These are phyloP conservation scores for Ganoderma lucidum DNA, from an alignment of 1,284 basidiomycete genomes.

Conservation along the genomic window DNA sequence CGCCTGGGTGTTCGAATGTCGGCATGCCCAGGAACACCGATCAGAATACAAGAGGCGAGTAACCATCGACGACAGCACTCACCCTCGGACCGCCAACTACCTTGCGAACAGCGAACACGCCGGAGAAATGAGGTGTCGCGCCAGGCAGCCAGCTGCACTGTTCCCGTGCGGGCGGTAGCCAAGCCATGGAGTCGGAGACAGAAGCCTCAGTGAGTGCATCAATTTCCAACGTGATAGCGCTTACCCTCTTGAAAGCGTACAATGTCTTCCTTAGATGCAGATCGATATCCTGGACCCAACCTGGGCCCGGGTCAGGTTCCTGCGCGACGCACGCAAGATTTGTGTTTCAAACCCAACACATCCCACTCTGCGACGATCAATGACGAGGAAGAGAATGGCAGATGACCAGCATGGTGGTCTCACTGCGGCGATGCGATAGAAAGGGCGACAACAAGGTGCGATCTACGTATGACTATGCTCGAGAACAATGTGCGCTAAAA, in stretches of 20 bases:
- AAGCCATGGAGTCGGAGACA: slow-evolving; percentile 10
- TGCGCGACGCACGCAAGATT: background rate
- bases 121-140: slow-evolving; percentile 5
- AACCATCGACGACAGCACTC: slow-evolving; percentile 2
- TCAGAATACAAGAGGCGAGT: slow-evolving; percentile 12
- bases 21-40: slow-evolving; percentile 6
- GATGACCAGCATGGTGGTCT: background rate
- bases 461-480: slow-evolving; percentile 9
- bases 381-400: background rate
- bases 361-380: slow-evolving; percentile 2
- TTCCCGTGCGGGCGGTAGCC: slow-evolving; percentile 8
- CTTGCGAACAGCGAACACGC: slow-evolving; percentile 10
- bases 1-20: background rate
- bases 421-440: slow-evolving; percentile 6
- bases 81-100: background rate
- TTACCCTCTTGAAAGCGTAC: background rate
- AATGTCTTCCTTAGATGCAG: background rate
- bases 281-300: too few species aligned
- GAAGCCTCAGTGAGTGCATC: background rate
- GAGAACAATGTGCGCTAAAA: slow-evolving; percentile 12
- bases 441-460: slow-evolving; percentile 10
- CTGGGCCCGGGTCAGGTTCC: background rate
- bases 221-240: background rate
- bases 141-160: background rate
- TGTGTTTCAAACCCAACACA: background rate